Percentiles rank a stretch among this genome's conserved stretches.
phyloP scores from a whole-genome alignment of 2,329 filamentous ascomycete genomes.

The Colletotrichum sp. region DNA sequence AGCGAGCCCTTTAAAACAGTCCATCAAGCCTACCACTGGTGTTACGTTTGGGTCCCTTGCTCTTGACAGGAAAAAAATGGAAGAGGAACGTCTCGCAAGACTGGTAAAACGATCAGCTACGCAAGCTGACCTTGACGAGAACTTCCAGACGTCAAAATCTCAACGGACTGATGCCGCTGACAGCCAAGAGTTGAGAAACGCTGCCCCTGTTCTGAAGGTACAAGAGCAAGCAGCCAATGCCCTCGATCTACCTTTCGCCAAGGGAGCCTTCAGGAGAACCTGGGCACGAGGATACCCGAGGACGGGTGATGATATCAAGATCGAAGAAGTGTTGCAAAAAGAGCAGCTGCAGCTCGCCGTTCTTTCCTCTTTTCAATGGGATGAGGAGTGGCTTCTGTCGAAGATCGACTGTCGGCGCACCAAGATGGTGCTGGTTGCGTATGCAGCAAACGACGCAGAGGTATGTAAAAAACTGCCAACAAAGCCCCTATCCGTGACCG shows the following conservation, averaged over 20 bases:
- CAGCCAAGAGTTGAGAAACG: neutral
- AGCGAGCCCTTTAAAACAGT: neutral
- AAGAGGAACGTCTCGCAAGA: conserved; percentile 79
- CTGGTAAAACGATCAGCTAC: conserved; percentile 57
- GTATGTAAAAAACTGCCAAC: conserved; percentile 38
- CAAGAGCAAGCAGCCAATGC: neutral
- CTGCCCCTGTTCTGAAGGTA: neutral
- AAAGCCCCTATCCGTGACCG: neutral
- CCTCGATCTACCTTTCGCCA: conserved; percentile 44
- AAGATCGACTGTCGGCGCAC: conserved; percentile 70
- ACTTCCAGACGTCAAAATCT: conserved; percentile 24
- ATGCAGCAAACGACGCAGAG: conserved; percentile 56
- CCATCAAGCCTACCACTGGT: neutral
- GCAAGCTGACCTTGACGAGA: conserved; percentile 11
- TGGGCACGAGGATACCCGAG: conserved; percentile 71
- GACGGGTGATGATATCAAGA: conserved; percentile 75
- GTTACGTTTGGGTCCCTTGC: conserved; percentile 47
- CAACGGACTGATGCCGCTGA: neutral
- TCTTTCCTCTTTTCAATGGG: conserved; percentile 87
- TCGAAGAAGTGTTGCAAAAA: conserved; percentile 85
- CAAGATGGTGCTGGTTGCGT: conserved; percentile 66
- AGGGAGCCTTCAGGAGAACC: conserved; percentile 81
- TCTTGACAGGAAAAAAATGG: conserved; percentile 83
- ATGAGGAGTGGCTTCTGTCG: conserved; percentile 77
- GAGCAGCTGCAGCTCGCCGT: conserved; percentile 76